A percentile compares a stretch with the other conserved stretches of the same genome.
phyloP scores from a whole-genome alignment of 352 stramenopile genomes.

The Thraustochytrium sp. region DNA sequence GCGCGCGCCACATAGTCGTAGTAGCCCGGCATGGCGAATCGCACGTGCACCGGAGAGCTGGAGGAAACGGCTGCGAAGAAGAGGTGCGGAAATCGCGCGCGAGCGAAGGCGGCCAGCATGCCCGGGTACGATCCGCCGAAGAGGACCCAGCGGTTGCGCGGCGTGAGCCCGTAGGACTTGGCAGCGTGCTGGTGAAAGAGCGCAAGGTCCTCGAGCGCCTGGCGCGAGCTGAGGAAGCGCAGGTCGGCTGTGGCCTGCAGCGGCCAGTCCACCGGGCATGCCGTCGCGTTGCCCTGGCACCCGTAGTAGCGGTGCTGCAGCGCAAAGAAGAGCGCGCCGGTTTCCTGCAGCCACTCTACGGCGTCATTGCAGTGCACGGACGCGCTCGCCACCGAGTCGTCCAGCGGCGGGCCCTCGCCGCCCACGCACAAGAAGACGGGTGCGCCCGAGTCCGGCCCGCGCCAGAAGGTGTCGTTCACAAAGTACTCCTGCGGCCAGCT shows the following conservation, averaged over 20 bases:
- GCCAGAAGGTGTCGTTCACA: constrained; percentile 59
- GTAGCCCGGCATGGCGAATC: constrained; percentile 36
- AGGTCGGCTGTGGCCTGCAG: constrained; percentile 63
- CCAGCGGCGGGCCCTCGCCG: constrained; percentile 58
- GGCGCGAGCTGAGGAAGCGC: constrained; percentile 64
- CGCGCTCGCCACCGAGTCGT: constrained; percentile 63
- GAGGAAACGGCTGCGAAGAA: constrained; percentile 29
- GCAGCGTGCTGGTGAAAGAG: constrained; percentile 58
- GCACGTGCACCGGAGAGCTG: not conserved
- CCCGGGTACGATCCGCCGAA: constrained; percentile 79
- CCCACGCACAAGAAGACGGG: constrained; percentile 55
- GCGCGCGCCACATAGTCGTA: constrained; percentile 2
- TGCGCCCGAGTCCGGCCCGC: constrained; percentile 56
- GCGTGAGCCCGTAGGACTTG: constrained; percentile 64
- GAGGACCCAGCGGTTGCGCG: constrained; percentile 67
- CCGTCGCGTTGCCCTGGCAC: constrained; percentile 14
- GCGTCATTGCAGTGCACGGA: constrained; percentile 38
- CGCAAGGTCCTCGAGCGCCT: constrained; percentile 74
- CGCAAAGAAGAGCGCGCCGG: constrained; percentile 59
- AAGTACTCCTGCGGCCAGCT: constrained; percentile 71
- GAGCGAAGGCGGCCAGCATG: constrained; percentile 72
- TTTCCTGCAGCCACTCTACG: constrained; percentile 32
- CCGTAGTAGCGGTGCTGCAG: constrained; percentile 45
- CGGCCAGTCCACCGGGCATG: constrained; percentile 6
- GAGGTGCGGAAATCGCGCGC: constrained; percentile 72